Conservation (phyloP, 2,329 filamentous ascomycete genomes). For the Pyrenophora seminiperda region DNA sequence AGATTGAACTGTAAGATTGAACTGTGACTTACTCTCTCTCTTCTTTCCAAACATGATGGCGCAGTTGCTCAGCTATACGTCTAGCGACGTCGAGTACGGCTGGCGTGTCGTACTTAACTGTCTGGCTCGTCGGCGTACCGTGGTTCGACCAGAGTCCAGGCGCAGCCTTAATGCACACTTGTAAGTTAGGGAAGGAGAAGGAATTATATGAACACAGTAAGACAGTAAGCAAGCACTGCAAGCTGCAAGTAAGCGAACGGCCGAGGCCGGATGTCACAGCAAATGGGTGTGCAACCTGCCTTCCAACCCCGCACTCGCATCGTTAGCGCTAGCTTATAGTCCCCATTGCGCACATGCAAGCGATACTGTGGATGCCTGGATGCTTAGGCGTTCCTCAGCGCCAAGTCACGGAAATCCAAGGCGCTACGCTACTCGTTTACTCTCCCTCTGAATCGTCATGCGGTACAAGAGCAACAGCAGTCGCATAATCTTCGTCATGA, state of each 20-base stretch:
- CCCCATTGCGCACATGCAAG: conserved; percentile 1
- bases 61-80: not conserved
- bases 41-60: conserved; percentile 40
- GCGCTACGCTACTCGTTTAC: too few relatives aligned
- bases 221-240: too few relatives aligned
- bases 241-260: conserved; percentile 1
- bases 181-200: conserved; percentile 2
- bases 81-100: too few relatives aligned
- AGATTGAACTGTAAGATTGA: too few relatives aligned
- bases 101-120: not conserved
- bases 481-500: conserved; percentile 84
- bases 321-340: conserved; percentile 11
- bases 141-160: conserved; percentile 4
- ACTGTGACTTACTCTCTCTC: conserved; percentile 39
- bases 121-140: conserved; percentile 4
- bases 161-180: conserved; percentile 2
- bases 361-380: conserved; percentile 12
- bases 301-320: conserved; percentile 33
- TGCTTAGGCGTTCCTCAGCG: conserved; percentile 14
- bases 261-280: conserved; percentile 25
- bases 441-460: conserved; percentile 2
- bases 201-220: conserved; percentile 2
- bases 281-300: conserved; percentile 8
- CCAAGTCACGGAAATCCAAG: conserved; percentile 11
- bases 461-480: conserved; percentile 66